A percentile compares a stretch with the other conserved stretches of the same genome.
phyloP scores from a whole-genome alignment of 306 rosid species.

The Psophocarpus tetragonolobus region DNA sequence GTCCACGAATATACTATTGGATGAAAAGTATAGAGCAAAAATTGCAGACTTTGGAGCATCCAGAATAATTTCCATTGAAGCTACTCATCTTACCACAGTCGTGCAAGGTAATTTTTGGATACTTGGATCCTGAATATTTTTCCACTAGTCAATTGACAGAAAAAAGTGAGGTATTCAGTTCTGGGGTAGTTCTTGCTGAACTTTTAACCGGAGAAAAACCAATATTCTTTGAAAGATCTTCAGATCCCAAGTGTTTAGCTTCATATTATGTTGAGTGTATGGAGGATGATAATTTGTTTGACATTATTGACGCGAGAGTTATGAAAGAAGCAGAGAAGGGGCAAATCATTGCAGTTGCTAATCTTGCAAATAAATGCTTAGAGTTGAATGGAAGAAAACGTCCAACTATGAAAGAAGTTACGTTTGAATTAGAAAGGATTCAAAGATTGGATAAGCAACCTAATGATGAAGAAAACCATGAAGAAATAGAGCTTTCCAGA shows the following conservation, averaged over 20 bases:
- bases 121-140: constrained; percentile 42
- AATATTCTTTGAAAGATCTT: not conserved
- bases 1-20: constrained; percentile 44
- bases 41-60: constrained; percentile 47
- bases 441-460: constrained; percentile 1
- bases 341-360: constrained; percentile 40
- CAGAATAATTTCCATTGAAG: constrained; percentile 34
- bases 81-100: constrained; percentile 37
- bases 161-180: constrained; percentile 42
- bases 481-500: constrained; percentile 30
- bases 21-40: constrained; percentile 33
- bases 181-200: constrained; percentile 43
- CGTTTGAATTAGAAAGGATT: constrained; percentile 42
- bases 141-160: constrained; percentile 36
- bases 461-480: not conserved
- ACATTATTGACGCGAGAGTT: constrained; percentile 41
- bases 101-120: constrained; percentile 44
- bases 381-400: constrained; percentile 49
- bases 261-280: constrained; percentile 33
- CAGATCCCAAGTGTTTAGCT: constrained; percentile 34
- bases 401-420: constrained; percentile 56
- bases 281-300: constrained; percentile 32
- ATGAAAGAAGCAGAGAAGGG: constrained; percentile 29
- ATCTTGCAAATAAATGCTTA: constrained; percentile 49
- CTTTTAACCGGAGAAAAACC: constrained; percentile 31